These are phyloP conservation scores for Leccinum olivaceoglutinosum DNA, from an alignment of 1,284 basidiomycete genomes.

Conservation along the genomic window DNA sequence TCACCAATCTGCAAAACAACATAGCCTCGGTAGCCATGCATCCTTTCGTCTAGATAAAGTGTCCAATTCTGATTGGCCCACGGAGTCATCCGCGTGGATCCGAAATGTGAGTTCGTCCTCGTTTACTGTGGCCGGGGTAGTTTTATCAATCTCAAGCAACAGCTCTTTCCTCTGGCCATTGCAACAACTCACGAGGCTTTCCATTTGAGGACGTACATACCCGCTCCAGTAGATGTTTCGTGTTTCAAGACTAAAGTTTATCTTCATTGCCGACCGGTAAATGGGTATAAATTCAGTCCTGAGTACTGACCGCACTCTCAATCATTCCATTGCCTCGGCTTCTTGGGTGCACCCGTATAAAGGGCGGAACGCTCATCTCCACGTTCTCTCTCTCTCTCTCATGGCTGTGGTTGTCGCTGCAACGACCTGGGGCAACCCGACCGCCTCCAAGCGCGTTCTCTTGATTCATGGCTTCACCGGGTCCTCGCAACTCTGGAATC, in stretches of 20 bases:
- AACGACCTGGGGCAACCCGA: conserved; percentile 15
- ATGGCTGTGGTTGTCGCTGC: background rate
- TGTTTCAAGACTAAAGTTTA: background rate
- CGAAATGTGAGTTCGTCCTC: background rate
- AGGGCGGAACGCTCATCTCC: background rate
- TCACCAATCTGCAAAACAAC: background rate
- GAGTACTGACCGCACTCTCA: background rate
- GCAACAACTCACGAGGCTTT: background rate
- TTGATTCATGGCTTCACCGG: conserved; percentile 14
- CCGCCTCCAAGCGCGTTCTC: conserved; percentile 14
- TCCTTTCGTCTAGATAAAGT: background rate
- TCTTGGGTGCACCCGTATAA: background rate
- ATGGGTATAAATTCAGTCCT: background rate
- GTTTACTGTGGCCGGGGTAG: background rate
- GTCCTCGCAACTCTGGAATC: conserved; percentile 8
- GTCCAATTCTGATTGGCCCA: background rate
- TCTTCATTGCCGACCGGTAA: background rate
- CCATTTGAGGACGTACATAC: background rate
- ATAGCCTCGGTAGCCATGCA: background rate
- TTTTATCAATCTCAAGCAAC: background rate
- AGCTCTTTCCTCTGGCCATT: background rate
- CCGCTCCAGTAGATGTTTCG: background rate
- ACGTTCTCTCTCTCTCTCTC: background rate
- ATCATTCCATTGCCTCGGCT: background rate
- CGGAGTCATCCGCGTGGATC: background rate